Base-by-base conservation (phyloP, 108 stramenopile genomes). In the Mediolabrus comicus region DNA sequence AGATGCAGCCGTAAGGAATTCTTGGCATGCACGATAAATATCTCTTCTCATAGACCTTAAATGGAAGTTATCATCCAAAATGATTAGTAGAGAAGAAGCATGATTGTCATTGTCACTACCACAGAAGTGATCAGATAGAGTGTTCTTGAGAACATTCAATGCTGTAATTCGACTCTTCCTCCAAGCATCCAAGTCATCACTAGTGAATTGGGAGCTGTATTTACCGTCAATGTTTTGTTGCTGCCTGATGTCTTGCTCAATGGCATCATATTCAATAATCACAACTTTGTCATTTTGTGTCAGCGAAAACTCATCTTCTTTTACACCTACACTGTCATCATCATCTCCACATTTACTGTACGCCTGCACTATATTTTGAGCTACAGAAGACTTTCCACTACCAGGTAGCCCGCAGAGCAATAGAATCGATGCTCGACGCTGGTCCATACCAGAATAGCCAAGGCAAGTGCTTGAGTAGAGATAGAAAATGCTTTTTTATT, bases 1-100 rank as follows among this genome's bases (percentile, higher is more conserved):
- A 72, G 68, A 77, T 53, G 59, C 3, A 13, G 67, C 71, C 46
- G 36, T 43, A 13, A 73, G 14, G 22, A 77, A 33, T 14, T 78
- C 62, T 59, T 78, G 76, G 39, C 81, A 82, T 58, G 71, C 38
- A n/a, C 66, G 65, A 62, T 88, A 87, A 17, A 88, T 70, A 61
- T 90, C 77, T 76, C 87, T 83, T 77, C 92, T 74, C 92, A 92
- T 92, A 26, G 87, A 86, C 5, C 78, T 78, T 14, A 92, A 67
- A 58, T 92, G 85, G 64, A 85, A 92, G 59, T 92, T 92, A 62
- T 92, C 92, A 75, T 92, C 89, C 79, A 92, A 67, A 31, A 92
- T 53, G 16, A 92, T 71, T 28, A 89, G 49, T n/a, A 62, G 26
- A 59, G 57, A 60, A 24, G 34, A 34, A 14, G 24, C 49, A 28